Base-by-base conservation (phyloP, 78 protist genomes). In the Polysphondylium violaceum region DNA sequence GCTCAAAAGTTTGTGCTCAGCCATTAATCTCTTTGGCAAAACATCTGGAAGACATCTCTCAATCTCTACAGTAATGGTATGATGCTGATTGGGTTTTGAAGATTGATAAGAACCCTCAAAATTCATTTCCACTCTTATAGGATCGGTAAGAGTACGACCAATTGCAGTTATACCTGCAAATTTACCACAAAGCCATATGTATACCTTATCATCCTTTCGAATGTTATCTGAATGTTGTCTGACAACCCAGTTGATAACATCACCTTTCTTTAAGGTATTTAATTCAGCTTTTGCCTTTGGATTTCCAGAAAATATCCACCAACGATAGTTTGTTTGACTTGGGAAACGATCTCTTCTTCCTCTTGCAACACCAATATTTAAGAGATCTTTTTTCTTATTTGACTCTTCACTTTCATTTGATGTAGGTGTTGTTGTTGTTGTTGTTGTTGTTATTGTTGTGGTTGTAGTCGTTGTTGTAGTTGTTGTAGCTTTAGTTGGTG, bases 301-400 rank as follows among this genome's bases (percentile, higher is more conserved):
- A 33, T 83, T 83, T 21, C 91, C 91, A n/a, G 76, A 64, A 38
- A 83, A 83, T 8, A 83, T 69, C 91, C 91, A 83, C 91, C 91
- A 83, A 55, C 91, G 64, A 14, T 43, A 35, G 9, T 16, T n/a
- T 14, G 29, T 19, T 3, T 60, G 11, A 0, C 58, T 56, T 12
- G 74, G 21, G 19, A 83, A 43, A 33, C 79, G 35, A 56, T 74
- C 76, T 56, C 91, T 67, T 67, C 91, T 50, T 9, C 91, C 79
- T 40, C 91, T 74, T 8, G 91, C 79, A 69, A 69, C 65, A 21
- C 79, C 89, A 43, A 81, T 78, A 36, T 74, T n/a, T n/a, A n/a
- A n/a, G n/a, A n/a, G n/a, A 29, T 78, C 77, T 9, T 65, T 65
- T 33, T 44, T 38, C 17, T 65, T 65, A 21, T 43, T 17, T 65